Evolutionary conservation across 2,329 filamentous ascomycete genomes (phyloP), one percentile per base, ranked within the genome.

Genomic region (Bisporella sp.): DNA sequence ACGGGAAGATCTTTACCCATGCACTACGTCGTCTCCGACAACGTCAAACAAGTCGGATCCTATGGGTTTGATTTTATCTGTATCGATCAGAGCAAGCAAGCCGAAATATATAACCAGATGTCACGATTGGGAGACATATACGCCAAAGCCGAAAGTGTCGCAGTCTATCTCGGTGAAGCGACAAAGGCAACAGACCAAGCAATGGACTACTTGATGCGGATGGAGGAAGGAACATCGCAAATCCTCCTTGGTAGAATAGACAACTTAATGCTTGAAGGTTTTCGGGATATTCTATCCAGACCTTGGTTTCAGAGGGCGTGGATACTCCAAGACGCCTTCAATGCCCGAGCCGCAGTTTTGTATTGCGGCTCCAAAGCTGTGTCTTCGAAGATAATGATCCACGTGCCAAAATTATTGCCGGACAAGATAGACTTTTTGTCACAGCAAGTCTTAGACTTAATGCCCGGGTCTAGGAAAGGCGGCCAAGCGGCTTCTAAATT

Each of bases 271-370:
- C 42, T 45, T 31, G 42, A 45, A 45, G 42, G 42, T 28, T 31
- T 45, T 45, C 42, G 30, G 31, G 42, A 45, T 45, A 45, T 45
- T 45, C 42, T 45, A 31, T 45, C 42, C 13, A 28, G 42, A 31
- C 42, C 42, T 45, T 45, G 42, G 42, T 45, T 45, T 45, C 42
- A 45, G 42, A 45, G 42, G 30, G 42, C 42, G 42, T 45, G 13
- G 42, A 31, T 45, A 31, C 5, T 45, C 30, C 42, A 45, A 45
- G 42, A 45, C 31, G 30, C 30, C 42, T 45, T 45, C 31, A 21
- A 45, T 30, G 42, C 42, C 21, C 13, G 42, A 31, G 42, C 42
- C 42, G 30, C 42, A 45, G 42, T 45, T 45, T 12, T 45, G 42
- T 30, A 45, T 30, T 45, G 42, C 30, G 42, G 42, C 4, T 45